Conservation (phyloP, 73 alveolate species). For the Durusdinium trenchii region DNA sequence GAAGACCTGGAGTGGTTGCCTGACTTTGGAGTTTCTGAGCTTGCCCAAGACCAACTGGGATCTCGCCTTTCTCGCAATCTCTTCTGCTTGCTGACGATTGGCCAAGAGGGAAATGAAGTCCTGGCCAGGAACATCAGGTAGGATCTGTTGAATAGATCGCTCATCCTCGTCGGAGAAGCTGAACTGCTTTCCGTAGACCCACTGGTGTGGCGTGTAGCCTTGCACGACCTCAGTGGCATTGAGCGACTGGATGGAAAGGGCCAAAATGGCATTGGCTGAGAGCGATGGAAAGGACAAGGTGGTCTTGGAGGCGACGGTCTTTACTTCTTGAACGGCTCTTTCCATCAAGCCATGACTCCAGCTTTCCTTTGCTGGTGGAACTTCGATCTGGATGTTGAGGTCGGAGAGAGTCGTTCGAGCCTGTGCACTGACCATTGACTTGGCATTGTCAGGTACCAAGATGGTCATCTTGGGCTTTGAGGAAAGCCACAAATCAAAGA, state of each 20-base stretch:
- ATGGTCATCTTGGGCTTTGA: neutral
- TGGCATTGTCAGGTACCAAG: slow-evolving; percentile 18
- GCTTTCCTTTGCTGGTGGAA: neutral
- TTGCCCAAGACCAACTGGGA: no score
- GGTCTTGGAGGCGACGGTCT: neutral
- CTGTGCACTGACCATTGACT: neutral
- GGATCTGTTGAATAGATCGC: neutral
- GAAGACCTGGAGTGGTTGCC: neutral
- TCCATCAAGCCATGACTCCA: slow-evolving; percentile 15
- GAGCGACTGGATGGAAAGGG: neutral
- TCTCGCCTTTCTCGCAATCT: no score
- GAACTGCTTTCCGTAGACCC: slow-evolving; percentile 2
- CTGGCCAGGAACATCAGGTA: neutral
- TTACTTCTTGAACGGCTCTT: neutral
- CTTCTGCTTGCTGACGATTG: no score
- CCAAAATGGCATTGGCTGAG: neutral
- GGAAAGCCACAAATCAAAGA: neutral
- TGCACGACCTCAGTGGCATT: neutral
- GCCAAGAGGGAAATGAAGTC: neutral
- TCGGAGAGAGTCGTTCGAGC: neutral
- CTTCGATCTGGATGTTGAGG: neutral
- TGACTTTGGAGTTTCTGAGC: neutral
- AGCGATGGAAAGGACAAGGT: neutral
- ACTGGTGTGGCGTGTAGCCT: neutral
- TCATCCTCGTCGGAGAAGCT: neutral